Evolutionary conservation across 1,284 basidiomycete genomes (phyloP), one percentile per base, ranked within the genome.

Genomic region (Lignosus rhinocerotis): DNA sequence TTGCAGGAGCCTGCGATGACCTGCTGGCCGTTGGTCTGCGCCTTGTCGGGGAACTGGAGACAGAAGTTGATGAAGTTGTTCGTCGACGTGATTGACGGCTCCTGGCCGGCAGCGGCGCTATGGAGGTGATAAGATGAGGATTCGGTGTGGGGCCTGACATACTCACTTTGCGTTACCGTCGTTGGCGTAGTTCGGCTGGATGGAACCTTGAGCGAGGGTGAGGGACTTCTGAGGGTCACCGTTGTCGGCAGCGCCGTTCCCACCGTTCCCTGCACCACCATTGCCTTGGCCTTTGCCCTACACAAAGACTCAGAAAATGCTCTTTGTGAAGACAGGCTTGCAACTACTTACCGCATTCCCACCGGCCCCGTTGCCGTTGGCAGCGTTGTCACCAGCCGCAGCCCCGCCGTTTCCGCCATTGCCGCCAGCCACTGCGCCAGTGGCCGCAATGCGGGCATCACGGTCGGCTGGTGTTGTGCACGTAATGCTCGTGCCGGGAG

Each of bases 61-160:
- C 76, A 75, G 67, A 80, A 82, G 72, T 81, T 81, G 76, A 82
- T 81, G 70, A 81, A 84, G 76, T 84, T 84, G 74, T 85, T 84
- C 33, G 67, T 70, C 34, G 80, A 81, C n/a, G 82, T 84, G 21
- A 78, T 64, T 14, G 80, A 71, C 6, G 69, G 42, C 12, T 69
- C 77, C 67, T 82, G 80, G 47, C 78, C 79, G 19, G 73, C 73
- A 9, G 68, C 62, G 5, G 79, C 75, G 43, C 68, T 67, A 58
- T 2, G 2, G 9, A 16, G 11, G 9, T 2, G 6, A 2, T 10
- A 30, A 11, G 21, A 45, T 11, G 6, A 19, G 41, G 6, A 6
- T 6, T 3, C 6, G 1, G 17, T n/a, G n/a, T 8, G 1, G n/a
- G n/a, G 19, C 19, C 6, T 6, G n/a, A 19, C 5, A 1, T 16